Base-by-base conservation (phyloP, 306 rosid species). In the Acacia crassicarpa region DNA sequence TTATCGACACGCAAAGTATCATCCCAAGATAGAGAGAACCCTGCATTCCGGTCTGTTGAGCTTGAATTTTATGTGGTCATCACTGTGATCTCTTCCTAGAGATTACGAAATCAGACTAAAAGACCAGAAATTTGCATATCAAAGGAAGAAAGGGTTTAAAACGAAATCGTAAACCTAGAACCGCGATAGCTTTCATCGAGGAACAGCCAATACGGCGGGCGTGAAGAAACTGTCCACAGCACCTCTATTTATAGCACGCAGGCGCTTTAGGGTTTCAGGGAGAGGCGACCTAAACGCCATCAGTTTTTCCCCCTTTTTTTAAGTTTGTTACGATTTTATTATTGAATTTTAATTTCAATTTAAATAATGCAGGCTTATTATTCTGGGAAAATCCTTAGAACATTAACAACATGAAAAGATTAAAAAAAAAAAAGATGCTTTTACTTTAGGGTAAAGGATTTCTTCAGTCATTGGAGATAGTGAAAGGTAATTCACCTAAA, bases 1-100 rank as follows among this genome's bases (percentile, higher is more conserved):
- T 93, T 1, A 16, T 93, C 97, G 94, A 95, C 97, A 93, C 89
- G 92, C 94, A 93, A 89, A 46, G 82, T 38, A 22, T 51, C 77
- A 87, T 74, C 86, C 8, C 79, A 0, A 44, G n/a, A 74, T 43
- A 75, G 89, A 87, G 92, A 88, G 84, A 88, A 80, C 83, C 85
- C 90, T 87, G 93, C 92, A 88, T 76, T 95, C 91, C 97, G 99
- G 98, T 93, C 98, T 95, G 98, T 95, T 93, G 99, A 95, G 99
- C 99, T 95, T 95, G 97, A 91, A 93, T 87, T 85, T 91, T 30
- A 79, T 82, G 85, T 66, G 58, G 90, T 84, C 92, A 86, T 89
- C 92, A 89, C 75, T n/a, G 90, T 80, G 77, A 89, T 80, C 86
- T 81, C 85, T 41, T 32, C 16, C 2, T 0, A 17, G 45, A 0